phyloP scores from a whole-genome alignment of 805 yeast species.

The Blastobotrys peoriensis region DNA sequence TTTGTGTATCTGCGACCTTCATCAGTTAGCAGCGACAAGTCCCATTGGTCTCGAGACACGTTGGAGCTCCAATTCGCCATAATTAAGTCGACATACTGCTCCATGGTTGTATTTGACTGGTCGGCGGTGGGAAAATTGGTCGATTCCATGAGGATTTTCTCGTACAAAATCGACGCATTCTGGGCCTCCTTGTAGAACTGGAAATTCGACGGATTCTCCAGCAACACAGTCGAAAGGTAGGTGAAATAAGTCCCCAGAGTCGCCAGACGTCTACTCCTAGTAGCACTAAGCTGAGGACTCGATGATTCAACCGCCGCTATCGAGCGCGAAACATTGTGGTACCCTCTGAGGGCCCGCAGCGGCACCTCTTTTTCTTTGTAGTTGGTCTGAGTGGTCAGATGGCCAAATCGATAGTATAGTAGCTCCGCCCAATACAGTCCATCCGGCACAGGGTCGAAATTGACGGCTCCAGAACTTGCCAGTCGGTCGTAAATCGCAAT shows the following conservation, averaged over 20 bases:
- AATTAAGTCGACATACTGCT: slow-evolving; percentile 18
- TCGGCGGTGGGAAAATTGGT: slow-evolving; percentile 19
- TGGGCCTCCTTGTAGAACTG: slow-evolving; percentile 12
- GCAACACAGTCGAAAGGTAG: slow-evolving; percentile 4
- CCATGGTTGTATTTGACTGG: slow-evolving; percentile 19
- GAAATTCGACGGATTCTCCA: slow-evolving; percentile 1
- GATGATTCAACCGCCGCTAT: slow-evolving; percentile 7
- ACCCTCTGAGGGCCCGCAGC: slow-evolving; percentile 14
- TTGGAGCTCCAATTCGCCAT: slow-evolving; percentile 21
- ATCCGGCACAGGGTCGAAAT: slow-evolving; percentile 31
- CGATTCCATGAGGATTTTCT: slow-evolving; percentile 13
- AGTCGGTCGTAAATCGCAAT: slow-evolving; percentile 12
- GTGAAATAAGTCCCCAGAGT: slow-evolving; percentile 1
- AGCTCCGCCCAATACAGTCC: slow-evolving; percentile 38
- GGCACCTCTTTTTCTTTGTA: slow-evolving; percentile 12
- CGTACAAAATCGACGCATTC: slow-evolving; percentile 12
- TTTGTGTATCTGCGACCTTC: slow-evolving; percentile 12
- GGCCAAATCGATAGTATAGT: slow-evolving; percentile 23
- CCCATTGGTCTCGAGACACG: slow-evolving; percentile 1
- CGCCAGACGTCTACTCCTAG: not conserved
- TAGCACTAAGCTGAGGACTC: not conserved
- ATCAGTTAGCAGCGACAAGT: slow-evolving; percentile 10
- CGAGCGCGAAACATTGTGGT: slow-evolving; percentile 9
- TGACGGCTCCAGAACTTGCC: slow-evolving; percentile 3
- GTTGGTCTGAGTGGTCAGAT: slow-evolving; percentile 10